Evolutionary conservation across 164 flowering plant genomes (phyloP).

Genomic region (Aristolochia californica): DNA sequence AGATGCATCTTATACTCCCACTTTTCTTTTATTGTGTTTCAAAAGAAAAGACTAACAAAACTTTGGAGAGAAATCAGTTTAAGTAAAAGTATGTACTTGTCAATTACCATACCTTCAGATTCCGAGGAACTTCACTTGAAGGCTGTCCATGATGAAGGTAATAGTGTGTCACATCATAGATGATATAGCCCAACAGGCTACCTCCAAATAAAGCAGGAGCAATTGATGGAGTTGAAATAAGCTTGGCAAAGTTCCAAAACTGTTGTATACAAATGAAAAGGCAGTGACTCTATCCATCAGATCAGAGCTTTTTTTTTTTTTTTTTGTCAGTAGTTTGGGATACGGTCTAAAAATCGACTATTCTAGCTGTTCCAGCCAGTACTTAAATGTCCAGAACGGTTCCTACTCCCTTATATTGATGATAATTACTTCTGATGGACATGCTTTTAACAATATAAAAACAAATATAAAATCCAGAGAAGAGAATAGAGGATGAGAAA

Average conservation of each 20-base stretch:
- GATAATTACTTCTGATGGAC: too few species aligned
- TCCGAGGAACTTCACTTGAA: conserved; percentile 28
- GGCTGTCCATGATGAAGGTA: conserved; percentile 95
- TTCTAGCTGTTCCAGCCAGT: too few species aligned
- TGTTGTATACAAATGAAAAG: conserved; percentile 15
- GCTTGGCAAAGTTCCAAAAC: conserved; percentile 67
- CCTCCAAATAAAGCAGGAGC: conserved; percentile 88
- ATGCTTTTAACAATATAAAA: neutral
- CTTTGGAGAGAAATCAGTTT: too few species aligned
- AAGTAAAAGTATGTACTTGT: too few species aligned
- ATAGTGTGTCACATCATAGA: conserved; percentile 86
- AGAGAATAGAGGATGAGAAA: neutral
- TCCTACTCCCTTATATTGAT: too few species aligned
- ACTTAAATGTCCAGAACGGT: too few species aligned
- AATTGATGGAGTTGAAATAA: conserved; percentile 49
- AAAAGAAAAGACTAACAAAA: too few species aligned
- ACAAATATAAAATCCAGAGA: neutral
- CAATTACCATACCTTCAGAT: conserved; percentile 53
- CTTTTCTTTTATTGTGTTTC: too few species aligned
- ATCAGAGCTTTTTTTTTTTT: neutral
- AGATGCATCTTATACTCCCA: too few species aligned
- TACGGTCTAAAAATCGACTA: neutral
- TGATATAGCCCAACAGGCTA: conserved; percentile 75
- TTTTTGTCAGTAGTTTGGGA: neutral
- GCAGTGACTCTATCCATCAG: neutral